These are phyloP conservation scores for Rhynchospora tenuis DNA, from an alignment of 176 grass and related monocot genomes.

Conservation along the genomic window DNA sequence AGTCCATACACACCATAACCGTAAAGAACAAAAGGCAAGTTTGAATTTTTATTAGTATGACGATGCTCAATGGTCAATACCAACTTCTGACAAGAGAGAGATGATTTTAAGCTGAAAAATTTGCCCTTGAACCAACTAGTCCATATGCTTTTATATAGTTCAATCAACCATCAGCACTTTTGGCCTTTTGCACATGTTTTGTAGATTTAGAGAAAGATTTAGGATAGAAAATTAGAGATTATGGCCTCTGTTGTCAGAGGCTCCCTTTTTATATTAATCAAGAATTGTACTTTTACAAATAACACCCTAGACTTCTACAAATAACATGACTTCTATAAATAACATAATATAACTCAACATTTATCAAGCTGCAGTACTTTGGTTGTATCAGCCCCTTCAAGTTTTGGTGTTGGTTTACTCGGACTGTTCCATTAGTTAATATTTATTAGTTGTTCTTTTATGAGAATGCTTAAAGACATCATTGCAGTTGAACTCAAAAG, in stretches of 20 bases:
- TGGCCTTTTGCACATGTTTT: too few species aligned
- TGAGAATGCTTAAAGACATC: background rate
- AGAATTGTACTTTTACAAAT: too few species aligned
- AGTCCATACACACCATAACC: background rate
- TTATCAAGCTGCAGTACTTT: background rate
- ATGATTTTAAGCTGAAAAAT: background rate
- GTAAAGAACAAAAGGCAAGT: background rate
- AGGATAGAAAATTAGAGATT: too few species aligned
- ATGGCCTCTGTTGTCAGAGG: too few species aligned
- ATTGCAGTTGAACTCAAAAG: background rate
- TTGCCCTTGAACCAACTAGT: background rate
- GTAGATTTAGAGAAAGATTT: too few species aligned
- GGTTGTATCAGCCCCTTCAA: background rate
- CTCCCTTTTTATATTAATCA: too few species aligned
- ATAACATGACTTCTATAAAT: too few species aligned
- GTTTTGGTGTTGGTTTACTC: background rate
- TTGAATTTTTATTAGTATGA: background rate
- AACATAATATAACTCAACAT: too few species aligned
- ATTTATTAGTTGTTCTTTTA: background rate
- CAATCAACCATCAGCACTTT: background rate
- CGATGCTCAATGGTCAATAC: background rate
- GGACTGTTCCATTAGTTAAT: background rate
- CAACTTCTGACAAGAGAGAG: background rate
- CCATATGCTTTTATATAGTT: background rate
- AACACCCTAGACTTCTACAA: too few species aligned